Base-by-base conservation (phyloP, 441 rosid genomes). In the Eutrema salsugineum region DNA sequence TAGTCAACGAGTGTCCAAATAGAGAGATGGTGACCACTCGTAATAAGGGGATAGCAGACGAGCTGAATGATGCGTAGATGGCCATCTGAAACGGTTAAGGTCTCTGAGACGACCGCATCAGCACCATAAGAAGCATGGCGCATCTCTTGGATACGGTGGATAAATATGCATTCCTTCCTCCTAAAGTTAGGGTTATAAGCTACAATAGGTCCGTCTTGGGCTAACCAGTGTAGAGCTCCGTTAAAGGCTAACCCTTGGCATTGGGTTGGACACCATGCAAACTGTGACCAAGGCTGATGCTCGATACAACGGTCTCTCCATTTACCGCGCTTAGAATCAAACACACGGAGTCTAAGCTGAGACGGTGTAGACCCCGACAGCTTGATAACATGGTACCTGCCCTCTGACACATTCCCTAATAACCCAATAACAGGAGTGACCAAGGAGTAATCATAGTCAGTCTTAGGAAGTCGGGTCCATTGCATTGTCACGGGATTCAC, bases 61-160 rank as follows among this genome's bases (percentile, higher is more conserved):
- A 58, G 63, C 46, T 58, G 63, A 58, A 58, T 58, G 44, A 58
- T 12, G 43, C 32, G 63, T 35, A 58, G 30, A 58, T 20, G 46
- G 30, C 17, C 46, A n/a, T 5, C 35, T 9, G 63, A 57, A 28
- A 35, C 28, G 2, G 63, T 57, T 19, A 57, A 36, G 5, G n/a
- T 33, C 46, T 57, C 63, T 17, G 44, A 33, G 36, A 57, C 44
- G 5, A 54, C 59, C 0, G 46, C 44, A 0, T 8, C 2, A 1
- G 17, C 10, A 9, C 43, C 43, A 19, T 36, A 19, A 16, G 42
- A 17, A 16, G 42, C 38, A 19, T 57, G 44, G 4, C 4, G 15
- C 63, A 57, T 57, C 44, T 38, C 63, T 20, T 33, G 63, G 30
- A 27, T 17, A 38, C 63, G 63, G 17, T 33, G 28, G 4, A 57